phyloP scores from a whole-genome alignment of 495 filamentous ascomycete species.

The Talaromyces proteolyticus region DNA sequence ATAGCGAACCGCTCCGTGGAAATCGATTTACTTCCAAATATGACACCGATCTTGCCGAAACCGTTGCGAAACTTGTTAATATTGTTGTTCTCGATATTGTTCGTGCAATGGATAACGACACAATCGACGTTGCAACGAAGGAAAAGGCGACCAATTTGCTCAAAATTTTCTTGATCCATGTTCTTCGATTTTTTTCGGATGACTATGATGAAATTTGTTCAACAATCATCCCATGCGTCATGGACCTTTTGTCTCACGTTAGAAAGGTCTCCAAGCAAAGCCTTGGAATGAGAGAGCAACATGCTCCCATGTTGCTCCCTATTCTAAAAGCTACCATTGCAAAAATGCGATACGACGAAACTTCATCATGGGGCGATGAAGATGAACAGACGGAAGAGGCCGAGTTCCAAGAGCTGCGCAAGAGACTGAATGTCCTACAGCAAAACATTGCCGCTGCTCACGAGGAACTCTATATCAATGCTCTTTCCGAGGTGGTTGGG shows the following conservation, averaged over 20 bases:
- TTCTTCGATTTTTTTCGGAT: conserved; percentile 91
- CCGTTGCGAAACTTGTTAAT: conserved; percentile 94
- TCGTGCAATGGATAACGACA: conserved; percentile 60
- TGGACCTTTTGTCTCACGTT: conserved; percentile 81
- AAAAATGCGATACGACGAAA: conserved; percentile 97
- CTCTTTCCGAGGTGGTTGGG: conserved; percentile 75
- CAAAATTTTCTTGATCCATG: conserved; percentile 72
- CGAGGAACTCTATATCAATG: conserved; percentile 76
- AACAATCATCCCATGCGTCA: conserved; percentile 84
- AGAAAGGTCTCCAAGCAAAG: conserved; percentile 65
- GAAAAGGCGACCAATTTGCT: conserved; percentile 67
- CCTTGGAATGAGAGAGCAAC: conserved; percentile 55
- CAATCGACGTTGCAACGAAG: conserved; percentile 45
- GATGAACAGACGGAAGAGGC: conserved; percentile 95
- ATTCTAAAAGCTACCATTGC: conserved; percentile 85
- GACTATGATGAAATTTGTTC: conserved; percentile 98
- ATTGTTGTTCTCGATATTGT: conserved; percentile 80
- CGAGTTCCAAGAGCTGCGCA: conserved; percentile 94
- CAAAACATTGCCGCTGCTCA: conserved; percentile 84
- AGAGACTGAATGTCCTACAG: conserved; percentile 80
- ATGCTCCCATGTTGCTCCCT: conserved; percentile 71
- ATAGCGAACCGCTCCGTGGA: conserved; percentile 70
- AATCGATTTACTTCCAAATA: conserved; percentile 75
- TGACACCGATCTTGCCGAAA: conserved; percentile 90
- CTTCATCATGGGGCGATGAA: conserved; percentile 87